Base-by-base conservation (phyloP, 139 green algal species). In the Chlorella sp. region DNA sequence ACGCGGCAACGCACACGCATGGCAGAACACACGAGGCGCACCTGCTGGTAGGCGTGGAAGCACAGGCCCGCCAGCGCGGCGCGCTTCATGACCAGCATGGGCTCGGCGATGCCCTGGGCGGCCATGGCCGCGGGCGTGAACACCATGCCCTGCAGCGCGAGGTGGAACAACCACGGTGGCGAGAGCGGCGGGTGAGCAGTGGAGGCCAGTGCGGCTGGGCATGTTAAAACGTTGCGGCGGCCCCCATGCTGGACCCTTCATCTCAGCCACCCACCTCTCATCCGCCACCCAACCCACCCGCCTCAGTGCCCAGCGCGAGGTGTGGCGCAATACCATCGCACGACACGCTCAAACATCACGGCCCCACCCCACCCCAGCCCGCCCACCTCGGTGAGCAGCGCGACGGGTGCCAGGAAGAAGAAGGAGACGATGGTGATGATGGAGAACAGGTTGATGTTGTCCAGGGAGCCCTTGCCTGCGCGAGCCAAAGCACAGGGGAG, bases 31-130 rank as follows among this genome's bases (percentile, higher is more conserved):
- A 68, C 51, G 4, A 16, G 13, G 51, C 72, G 3, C 76, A 94
- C 88, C 86, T 94, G 91, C 92, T 99, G 97, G 90, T 99, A 99
- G 58, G 92, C 79, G 85, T 99, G 97, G 94, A 99, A 99, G 90
- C 92, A 96, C 48, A 99, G 28, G 34, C 87, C 96, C 3, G 97
- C 93, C 8, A 96, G 38, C 11, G 92, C 36, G 1, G 90, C 87
- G 22, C 81, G 82, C 73, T 89, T 80, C 1, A 95, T 82, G 13
- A 88, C 13, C 16, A 84, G 51, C 7, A 76, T 73, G 19, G 91
- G 86, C 81, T 96, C 64, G 4, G 82, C 60, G 56, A 90, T 72
- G 85, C 92, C 92, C 72, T 87, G 83, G 24, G 82, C 77, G 17
- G 72, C 24, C 73, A 97, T 86, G 34, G 72, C 84, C 8, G 73